Evolutionary conservation across 306 rosid genomes (phyloP), one percentile per base, ranked within the genome.

Genomic region (Biancaea sappan): DNA sequence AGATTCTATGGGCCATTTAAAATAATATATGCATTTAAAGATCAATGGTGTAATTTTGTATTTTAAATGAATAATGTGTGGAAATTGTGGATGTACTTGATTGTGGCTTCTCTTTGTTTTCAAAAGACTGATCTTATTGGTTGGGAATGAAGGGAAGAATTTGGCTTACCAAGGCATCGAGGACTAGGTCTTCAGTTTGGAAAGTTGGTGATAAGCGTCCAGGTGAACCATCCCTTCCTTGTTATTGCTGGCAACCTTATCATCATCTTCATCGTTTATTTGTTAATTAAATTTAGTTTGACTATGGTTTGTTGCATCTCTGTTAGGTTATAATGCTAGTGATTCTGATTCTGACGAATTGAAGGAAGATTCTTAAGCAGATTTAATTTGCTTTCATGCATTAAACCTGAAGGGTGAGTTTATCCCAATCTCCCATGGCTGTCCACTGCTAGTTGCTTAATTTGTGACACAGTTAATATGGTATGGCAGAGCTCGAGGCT

Each of bases 291-390:
- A 19, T 31, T 54, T 58, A 28, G 69, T 46, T 9, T 70, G 53
- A 40, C 65, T 13, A 4, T 48, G 35, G 46, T 14, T 9, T 68
- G 72, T 4, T 76, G 73, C 68, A 47, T 57, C 13, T 79, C 48
- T 79, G 31, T 50, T 71, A 92, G 96, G 98, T 65, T 92, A 92
- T 81, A 92, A 92, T 77, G 98, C 98, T 10, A 90, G 94, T 64
- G 98, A 92, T 80, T 92, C 98, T 50, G 98, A 92, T 84, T 90
- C 98, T n/a, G 98, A 92, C 1, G 96, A 92, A 76, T 16, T 79
- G 66, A 81, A 84, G 77, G 89, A 72, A 31, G 86, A 85, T 52
- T 85, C 90, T 72, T 92, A 84, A 82, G 67, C 69, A 34, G 15
- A 71, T 59, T 37, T 14, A 22, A 28, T 5, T 35, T 26, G 37